Base-by-base conservation (phyloP, 306 rosid species). In the Quercus berberidifolia region DNA sequence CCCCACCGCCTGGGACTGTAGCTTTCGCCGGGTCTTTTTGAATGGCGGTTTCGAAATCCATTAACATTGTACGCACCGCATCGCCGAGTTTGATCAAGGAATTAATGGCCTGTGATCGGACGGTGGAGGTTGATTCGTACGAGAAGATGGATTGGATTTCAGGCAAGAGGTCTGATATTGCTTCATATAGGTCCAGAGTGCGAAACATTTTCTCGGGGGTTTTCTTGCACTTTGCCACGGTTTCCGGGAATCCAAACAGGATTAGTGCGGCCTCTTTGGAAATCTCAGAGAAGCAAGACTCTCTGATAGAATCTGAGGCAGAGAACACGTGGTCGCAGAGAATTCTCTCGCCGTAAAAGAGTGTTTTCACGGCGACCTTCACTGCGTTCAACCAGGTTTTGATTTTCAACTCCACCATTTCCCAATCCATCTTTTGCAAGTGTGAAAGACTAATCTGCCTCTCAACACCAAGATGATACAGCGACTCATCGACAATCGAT, bases 381-480 rank as follows among this genome's bases (percentile, higher is more conserved):
- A 90, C 59, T 8, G 93, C 93, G 41, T 83, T 79, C 28, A 88
- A 12, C 98, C 98, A 94, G 74, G 21, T 62, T 86, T 86, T 88
- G 28, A 92, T 94, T 73, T 87, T 94, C 12, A 73, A 20, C 76
- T 94, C 97, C 31, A 91, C 71, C 19, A 86, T 78, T 21, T 81
- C 91, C 97, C 92, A 91, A 4, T 91, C 92, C 93, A 87, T 90
- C 54, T 90, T 91, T 80, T 85, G 89, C 35, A 92, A 71, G 76
- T 88, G 97, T 3, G 92, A 89, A 30, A 84, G 81, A 5, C 69
- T 88, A 10, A 46, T 46, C 68, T 85, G 20, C 60, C 31, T 87
- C 88, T 89, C 93, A 25, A 91, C 93, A 19, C 97, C 95, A 4
- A 92, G 97, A 72, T 82, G 72, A 33, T 88, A 81, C 63, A 94